Base-by-base conservation (phyloP, 179 eudicot species). In the Beta lomatogona region DNA sequence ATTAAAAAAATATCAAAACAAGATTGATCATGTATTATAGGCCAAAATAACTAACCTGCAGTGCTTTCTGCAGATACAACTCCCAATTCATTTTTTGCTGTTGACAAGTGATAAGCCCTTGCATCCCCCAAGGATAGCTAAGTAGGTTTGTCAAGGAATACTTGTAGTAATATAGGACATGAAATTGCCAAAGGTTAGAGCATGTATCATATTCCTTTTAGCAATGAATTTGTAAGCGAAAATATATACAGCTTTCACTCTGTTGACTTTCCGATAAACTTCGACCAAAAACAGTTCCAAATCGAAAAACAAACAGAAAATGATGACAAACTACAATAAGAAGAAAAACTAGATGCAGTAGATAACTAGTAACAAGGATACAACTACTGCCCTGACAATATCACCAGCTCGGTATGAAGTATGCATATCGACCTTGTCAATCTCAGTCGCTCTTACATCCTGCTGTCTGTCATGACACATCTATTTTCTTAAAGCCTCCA, bases 41-140 rank as follows among this genome's bases (percentile, higher is more conserved):
- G 80, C 75, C 60, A 69, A 41, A 28, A 61, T 45, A 69, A 82
- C 79, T 71, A 86, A 97, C 99, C 98, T 50, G 97, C 93, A 65
- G 88, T 77, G 71, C 99, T 97, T 83, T 92, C 97, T n/a, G 98
- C 99, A 68, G 99, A 97, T 48, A 97, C 97, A 80, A 97, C 99
- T 55, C 99, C 99, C 78, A 97, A 83, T 78, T 97, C 98, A 82
- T 94, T 92, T 85, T 93, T 91, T 9, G 97, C 97, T 13, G 99
- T 97, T 66, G 99, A 93, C 79, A 97, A 82, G 86, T 94, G 89
- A 85, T 97, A 97, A 55, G 99, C 98, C 81, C 98, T 91, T 44
- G 99, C 99, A 88, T 97, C 99, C 53, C 99, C 99, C 79, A 97
- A 92, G 58, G 99, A 97, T 15, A 93, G 91, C 99, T 97, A 74